phyloP scores from a whole-genome alignment of 164 flowering plant genomes.

The Dillenia suffruticosa region DNA sequence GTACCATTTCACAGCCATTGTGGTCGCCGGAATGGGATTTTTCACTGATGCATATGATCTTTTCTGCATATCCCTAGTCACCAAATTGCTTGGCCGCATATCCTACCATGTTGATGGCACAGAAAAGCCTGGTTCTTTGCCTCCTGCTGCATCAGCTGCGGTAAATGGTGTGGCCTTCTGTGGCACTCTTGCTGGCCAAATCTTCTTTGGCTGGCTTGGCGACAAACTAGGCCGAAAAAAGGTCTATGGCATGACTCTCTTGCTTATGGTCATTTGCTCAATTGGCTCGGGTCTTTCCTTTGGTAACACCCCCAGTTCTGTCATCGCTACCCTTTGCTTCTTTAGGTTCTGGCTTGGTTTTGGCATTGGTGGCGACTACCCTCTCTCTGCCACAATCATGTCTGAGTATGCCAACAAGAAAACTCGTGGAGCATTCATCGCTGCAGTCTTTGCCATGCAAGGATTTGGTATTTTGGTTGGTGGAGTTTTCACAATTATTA shows the following conservation, averaged over 20 bases:
- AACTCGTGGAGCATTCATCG: constrained; percentile 20
- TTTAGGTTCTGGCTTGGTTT: constrained; percentile 24
- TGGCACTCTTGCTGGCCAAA: constrained; percentile 2
- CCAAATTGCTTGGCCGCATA: no score
- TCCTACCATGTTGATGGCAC: no score
- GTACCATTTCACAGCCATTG: no score
- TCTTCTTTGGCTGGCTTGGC: constrained; percentile 9
- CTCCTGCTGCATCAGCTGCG: neutral
- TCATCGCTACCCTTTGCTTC: constrained; percentile 11
- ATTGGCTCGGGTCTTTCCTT: constrained; percentile 2
- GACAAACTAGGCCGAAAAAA: constrained; percentile 8
- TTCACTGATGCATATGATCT: no score
- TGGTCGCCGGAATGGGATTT: no score
- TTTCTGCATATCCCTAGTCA: no score
- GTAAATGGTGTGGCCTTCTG: constrained; percentile 7
- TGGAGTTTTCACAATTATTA: constrained; percentile 17
- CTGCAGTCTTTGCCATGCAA: constrained; percentile 27
- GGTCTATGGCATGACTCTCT: constrained; percentile 11
- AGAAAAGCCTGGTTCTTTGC: constrained; percentile 5
- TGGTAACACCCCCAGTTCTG: constrained; percentile 7
- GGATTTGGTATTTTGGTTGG: constrained; percentile 22
- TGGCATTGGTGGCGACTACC: constrained; percentile 26
- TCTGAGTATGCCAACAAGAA: constrained; percentile 21
- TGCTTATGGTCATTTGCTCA: constrained; percentile 8
- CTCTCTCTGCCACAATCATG: constrained; percentile 24